These are phyloP conservation scores for Elsinoe arachidis DNA, from an alignment of 2,329 filamentous ascomycete species.

Conservation along the genomic window DNA sequence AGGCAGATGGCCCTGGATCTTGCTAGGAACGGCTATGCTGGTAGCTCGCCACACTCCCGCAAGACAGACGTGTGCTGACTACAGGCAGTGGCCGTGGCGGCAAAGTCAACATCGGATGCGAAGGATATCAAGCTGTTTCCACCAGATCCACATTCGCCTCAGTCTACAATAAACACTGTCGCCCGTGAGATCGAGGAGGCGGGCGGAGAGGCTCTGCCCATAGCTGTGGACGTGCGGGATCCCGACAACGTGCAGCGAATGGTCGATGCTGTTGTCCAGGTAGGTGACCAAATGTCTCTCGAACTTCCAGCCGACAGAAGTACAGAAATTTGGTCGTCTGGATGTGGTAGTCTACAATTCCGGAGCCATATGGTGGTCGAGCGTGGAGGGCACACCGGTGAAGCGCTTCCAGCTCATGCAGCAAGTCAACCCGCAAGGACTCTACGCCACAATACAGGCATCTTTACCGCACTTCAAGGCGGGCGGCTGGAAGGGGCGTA, in stretches of 20 bases:
- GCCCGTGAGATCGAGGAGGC: constrained; percentile 60
- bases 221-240: constrained; percentile 62
- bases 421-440: constrained; percentile 62
- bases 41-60: constrained; percentile 42
- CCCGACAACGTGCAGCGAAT: constrained; percentile 53
- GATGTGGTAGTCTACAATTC: constrained; percentile 76
- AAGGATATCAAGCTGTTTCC: constrained; percentile 52
- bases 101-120: constrained; percentile 64
- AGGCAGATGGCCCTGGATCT: constrained; percentile 72
- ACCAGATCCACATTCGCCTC: constrained; percentile 64
- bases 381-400: constrained; percentile 58
- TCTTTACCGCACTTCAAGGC: constrained; percentile 55
- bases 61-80: neutral
- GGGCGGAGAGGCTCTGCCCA: constrained; percentile 55
- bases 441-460: constrained; percentile 65
- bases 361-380: constrained; percentile 77
- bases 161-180: constrained; percentile 74
- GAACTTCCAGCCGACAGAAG: neutral
- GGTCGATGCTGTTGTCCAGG: constrained; percentile 48
- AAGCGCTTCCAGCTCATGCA: constrained; percentile 56
- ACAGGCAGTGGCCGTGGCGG: constrained; percentile 60
- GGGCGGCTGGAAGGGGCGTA: constrained; percentile 45
- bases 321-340: constrained; percentile 50
- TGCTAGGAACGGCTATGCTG: constrained; percentile 59
- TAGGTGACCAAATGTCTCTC: constrained; percentile 16